Conservation (phyloP, 805 yeast species). For the Vanderwaltozyma polyspora region DNA sequence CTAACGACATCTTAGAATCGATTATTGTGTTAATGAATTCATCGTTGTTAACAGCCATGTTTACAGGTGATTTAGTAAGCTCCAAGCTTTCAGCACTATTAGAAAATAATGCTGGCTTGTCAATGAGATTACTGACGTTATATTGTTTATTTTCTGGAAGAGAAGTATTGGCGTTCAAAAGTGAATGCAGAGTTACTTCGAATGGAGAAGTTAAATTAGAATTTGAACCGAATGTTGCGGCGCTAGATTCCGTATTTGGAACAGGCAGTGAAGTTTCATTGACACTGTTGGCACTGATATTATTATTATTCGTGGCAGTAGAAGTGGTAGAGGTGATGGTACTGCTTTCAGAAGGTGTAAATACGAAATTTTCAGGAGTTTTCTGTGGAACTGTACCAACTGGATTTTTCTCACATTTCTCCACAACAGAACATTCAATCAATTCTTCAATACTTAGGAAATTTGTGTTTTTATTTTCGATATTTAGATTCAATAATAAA, state of each 20-base stretch:
- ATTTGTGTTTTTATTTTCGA: conserved; percentile 32
- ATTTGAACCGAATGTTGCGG: too few relatives aligned
- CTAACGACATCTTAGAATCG: too few relatives aligned
- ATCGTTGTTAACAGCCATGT: background rate
- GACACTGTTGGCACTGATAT: too few relatives aligned
- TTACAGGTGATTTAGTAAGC: too few relatives aligned
- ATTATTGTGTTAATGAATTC: background rate
- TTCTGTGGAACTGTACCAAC: conserved; percentile 3
- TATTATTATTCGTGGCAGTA: too few relatives aligned
- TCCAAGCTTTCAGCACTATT: too few relatives aligned
- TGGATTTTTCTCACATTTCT: conserved; percentile 4
- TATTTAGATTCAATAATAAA: conserved; percentile 38
- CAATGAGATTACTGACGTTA: conserved; percentile 24
- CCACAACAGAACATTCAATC: conserved; percentile 41
- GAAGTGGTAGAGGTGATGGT: too few relatives aligned
- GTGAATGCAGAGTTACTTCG: conserved; percentile 7
- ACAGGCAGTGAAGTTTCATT: too few relatives aligned
- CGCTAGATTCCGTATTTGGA: too few relatives aligned
- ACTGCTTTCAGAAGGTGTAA: too few relatives aligned
- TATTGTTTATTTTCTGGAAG: background rate
- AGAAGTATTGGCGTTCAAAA: background rate
- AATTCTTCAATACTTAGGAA: conserved; percentile 52
- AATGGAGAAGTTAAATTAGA: too few relatives aligned
- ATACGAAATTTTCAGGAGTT: conserved; percentile 2
- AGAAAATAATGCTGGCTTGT: too few relatives aligned